Evolutionary conservation across 2,329 filamentous ascomycete genomes (phyloP), one percentile per base, ranked within the genome.

Genomic region (Gyromitra esculenta): DNA sequence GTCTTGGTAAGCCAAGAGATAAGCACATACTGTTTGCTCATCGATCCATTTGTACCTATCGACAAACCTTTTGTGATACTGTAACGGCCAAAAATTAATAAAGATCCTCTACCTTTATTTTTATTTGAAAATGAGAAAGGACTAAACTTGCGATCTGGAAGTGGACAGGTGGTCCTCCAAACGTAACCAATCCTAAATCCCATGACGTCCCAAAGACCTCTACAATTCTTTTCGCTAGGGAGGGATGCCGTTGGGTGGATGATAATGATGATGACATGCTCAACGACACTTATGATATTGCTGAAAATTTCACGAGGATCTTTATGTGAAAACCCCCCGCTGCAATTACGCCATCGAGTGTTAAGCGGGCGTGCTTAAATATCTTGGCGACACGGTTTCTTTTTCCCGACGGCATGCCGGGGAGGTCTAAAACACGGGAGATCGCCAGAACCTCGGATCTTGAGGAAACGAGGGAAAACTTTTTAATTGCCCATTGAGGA

Each of bases 101-200:
- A 11, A 0, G n/a, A 39, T 18, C 5, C 15, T 9, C 31, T 59
- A 6, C 21, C 18, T 7, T 35, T 48, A 18, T 35, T 11, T 39
- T 31, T 13, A 50, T 18, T 54, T 18, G 39, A 56, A 50, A 11
- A 41, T 21, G 21, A 57, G 21, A 18, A 48, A 56, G 52, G 1
- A 52, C 4, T 56, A 54, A 21, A 65, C 72, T 75, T 70, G 91
- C 86, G 74, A 91, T 91, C 80, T 89, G 87, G 80, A 92, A 92
- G 82, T 92, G 90, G 5, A 92, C 90, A 0, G 90, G 87, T 3
- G 90, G 90, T 0, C 90, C 90, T 1, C 90, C 90, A 81, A 91
- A 91, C 0, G 87, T 83, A 0, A 89, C 91, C 78, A 91, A 87
- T 0, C 90, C 90, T 4, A 91, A 82, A 82, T 91, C 85, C 88